Base-by-base conservation (phyloP, 345 rosid genomes). In the Eutrema yunnanense region DNA sequence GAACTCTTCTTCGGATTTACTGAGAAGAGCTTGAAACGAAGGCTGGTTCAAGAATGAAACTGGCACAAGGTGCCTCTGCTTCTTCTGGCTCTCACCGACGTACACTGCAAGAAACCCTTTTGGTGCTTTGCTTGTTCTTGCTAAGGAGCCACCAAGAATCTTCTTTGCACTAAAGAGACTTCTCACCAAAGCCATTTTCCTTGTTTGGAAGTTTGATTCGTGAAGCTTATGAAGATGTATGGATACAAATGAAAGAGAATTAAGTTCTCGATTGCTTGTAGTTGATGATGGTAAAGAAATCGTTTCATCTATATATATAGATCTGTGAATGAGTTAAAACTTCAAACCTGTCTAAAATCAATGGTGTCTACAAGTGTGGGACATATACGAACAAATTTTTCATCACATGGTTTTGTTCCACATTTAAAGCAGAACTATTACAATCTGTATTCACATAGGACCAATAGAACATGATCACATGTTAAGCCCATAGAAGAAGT, bases 1-100 rank as follows among this genome's bases (percentile, higher is more conserved):
- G 22, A 79, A 69, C 33, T 69, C 73, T 47, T 57, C 65, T 36
- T 57, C 73, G 0, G 38, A 2, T 69, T 22, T 57, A 78, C 59
- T 56, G 3, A 84, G 80, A 74, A 86, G 64, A 43, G 65, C 74
- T 30, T 37, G 82, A 63, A 86, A 86, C 6, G 48, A 78, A 50
- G 84, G 84, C 40, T 82, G 77, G 64, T 53, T 84, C 60, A 86
- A 61, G 73, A 55, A 82, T 2, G 85, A 84, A 3, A 84, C 48
- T 0, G 86, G 86, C 10, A 84, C 78, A 38, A 38, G 10, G 9
- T 32, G 5, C 5, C 41, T 37, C 41, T 37, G 41, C 41, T 37
- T 37, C 41, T 37, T 37, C 9, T 37, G 41, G 41, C 8, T 37
- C 41, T 32, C 34, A 32, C 34, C 34, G 8, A 8, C 9, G 41